phyloP scores from a whole-genome alignment of 331 rosid genomes.

The Cydonia oblonga region DNA sequence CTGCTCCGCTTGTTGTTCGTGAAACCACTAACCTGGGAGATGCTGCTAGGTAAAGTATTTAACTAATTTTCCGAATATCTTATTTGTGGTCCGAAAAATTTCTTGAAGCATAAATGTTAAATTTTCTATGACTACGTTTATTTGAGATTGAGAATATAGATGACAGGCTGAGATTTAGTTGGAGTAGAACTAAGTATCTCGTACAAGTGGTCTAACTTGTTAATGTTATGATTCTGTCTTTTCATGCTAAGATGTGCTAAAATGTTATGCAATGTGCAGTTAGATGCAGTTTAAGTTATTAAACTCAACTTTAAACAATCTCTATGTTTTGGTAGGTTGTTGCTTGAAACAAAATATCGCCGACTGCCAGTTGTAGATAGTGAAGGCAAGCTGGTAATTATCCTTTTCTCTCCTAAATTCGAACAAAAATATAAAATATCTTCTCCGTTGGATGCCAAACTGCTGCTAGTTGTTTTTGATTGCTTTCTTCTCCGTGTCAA shows the following conservation, averaged over 20 bases:
- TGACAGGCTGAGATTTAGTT: not conserved
- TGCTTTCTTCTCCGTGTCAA: constrained; percentile 17
- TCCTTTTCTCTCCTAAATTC: not conserved
- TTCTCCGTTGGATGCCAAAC: constrained; percentile 1
- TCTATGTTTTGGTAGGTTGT: constrained; percentile 39
- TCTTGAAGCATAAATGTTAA: not conserved
- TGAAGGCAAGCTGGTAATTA: constrained; percentile 66
- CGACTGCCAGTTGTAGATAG: constrained; percentile 81
- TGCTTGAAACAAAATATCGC: constrained; percentile 86
- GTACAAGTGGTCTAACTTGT: not conserved
- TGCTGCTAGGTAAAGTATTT: constrained; percentile 63
- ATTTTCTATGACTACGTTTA: not conserved
- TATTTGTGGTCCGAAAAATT: not conserved
- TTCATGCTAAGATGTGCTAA: not conserved
- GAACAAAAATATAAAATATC: not conserved
- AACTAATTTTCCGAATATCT: not conserved
- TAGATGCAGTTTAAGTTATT: not conserved
- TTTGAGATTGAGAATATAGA: not conserved
- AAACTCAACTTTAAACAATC: not conserved
- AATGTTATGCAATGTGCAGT: not conserved
- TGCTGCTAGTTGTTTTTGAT: constrained; percentile 10
- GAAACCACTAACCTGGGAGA: constrained; percentile 66
- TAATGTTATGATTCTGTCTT: not conserved
- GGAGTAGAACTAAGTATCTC: not conserved
- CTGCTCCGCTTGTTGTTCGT: constrained; percentile 74